Evolutionary conservation across 2,329 filamentous ascomycete genomes (phyloP).

Genomic region (Parafenestella ontariensis): DNA sequence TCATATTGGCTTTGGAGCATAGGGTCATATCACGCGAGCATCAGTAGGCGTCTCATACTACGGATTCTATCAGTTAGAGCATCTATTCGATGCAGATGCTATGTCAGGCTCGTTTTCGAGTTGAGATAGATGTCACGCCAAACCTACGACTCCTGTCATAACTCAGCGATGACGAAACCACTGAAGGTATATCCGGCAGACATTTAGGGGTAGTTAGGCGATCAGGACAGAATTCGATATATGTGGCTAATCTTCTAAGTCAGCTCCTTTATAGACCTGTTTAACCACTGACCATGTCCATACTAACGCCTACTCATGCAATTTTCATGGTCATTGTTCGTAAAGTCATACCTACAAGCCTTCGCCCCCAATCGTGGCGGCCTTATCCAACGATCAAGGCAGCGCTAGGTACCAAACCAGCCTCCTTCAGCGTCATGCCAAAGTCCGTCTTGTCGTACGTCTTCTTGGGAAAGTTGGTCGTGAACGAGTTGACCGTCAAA

Average conservation of each 20-base stretch:
- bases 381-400: slow-evolving; percentile 73
- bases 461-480: slow-evolving; percentile 87
- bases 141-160: too few species aligned
- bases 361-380: not conserved
- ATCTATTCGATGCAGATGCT: too few species aligned
- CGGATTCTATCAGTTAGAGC: too few species aligned
- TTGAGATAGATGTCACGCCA: too few species aligned
- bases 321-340: slow-evolving; percentile 1
- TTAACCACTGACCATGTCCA: not conserved
- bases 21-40: not conserved
- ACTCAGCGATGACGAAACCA: too few species aligned
- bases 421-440: slow-evolving; percentile 89
- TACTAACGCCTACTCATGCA: slow-evolving; percentile 23
- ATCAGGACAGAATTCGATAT: not conserved
- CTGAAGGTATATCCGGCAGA: too few species aligned
- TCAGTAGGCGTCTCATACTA: too few species aligned
- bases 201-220: too few species aligned
- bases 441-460: slow-evolving; percentile 75
- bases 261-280: not conserved
- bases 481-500: slow-evolving; percentile 75
- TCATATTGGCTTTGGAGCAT: not conserved
- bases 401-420: slow-evolving; percentile 88
- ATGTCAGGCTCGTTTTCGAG: too few species aligned
- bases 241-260: not conserved
- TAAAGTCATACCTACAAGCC: not conserved